phyloP scores from a whole-genome alignment of 108 stramenopile genomes.

The Parmales sp. region DNA sequence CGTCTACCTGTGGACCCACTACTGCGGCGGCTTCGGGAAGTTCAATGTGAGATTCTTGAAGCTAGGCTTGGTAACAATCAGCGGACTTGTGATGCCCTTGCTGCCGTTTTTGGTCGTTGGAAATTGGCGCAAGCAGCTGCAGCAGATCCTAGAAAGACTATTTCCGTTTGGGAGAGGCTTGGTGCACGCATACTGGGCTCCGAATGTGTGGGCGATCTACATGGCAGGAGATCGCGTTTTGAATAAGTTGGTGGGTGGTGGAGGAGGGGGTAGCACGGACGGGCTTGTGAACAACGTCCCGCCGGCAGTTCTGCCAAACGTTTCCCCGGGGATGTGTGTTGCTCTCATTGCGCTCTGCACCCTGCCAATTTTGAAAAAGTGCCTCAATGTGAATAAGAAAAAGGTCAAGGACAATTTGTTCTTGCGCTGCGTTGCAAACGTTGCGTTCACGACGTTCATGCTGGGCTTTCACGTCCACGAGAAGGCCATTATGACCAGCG shows the following conservation, averaged over 20 bases:
- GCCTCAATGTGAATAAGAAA: too few relatives aligned
- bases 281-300: too few relatives aligned
- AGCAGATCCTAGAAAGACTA: constrained; percentile 69
- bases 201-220: constrained; percentile 91
- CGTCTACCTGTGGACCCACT: constrained; percentile 55
- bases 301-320: too few relatives aligned
- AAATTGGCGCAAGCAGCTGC: constrained; percentile 29
- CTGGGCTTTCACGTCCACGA: too few relatives aligned
- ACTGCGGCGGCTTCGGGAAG: constrained; percentile 41
- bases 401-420: not conserved
- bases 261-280: too few relatives aligned
- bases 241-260: not conserved
- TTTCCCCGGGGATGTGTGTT: too few relatives aligned
- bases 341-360: too few relatives aligned
- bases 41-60: constrained; percentile 43
- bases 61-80: constrained; percentile 43
- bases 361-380: too few relatives aligned
- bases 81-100: constrained; percentile 52
- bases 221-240: constrained; percentile 40
- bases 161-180: constrained; percentile 92
- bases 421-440: too few relatives aligned
- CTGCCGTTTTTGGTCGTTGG: constrained; percentile 43
- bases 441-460: too few relatives aligned
- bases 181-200: constrained; percentile 96
- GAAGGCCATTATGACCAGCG: too few relatives aligned